Base-by-base conservation (phyloP, 1,284 basidiomycete species). In the Leucoagaricus sp. region DNA sequence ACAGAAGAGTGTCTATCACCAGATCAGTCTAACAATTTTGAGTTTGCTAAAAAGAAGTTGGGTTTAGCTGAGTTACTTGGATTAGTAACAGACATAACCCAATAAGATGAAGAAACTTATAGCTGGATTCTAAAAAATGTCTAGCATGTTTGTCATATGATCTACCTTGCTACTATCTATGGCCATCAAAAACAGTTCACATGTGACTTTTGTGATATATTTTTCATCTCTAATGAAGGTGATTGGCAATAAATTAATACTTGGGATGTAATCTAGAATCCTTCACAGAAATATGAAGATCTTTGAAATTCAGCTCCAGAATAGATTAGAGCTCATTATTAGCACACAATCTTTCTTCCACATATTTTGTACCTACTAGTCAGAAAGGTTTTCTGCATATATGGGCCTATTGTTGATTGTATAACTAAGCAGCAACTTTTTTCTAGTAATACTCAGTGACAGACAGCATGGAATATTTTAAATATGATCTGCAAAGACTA, bases 91-190 rank as follows among this genome's bases (percentile, higher is more conserved):
- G 17, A 17, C 25, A 10, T 15, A 17, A 33, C 21, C 4, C 9
- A 36, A 36, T 48, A 33, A 47, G 38, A 38, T 25, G 7, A 21
- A 1, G 45, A 38, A 1, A 50, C 64, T 17, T 50, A 59, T 9
- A 65, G 63, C 44, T n/a, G n/a, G n/a, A n/a, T n/a, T n/a, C n/a
- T n/a, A n/a, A n/a, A n/a, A n/a, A n/a, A n/a, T n/a, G n/a, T 56
- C 15, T 69, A 60, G 36, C 68, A 70, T 61, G 44, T 69, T 0
- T 63, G 69, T 38, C 49, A 70, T 28, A 66, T 65, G 61, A 49
- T 71, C 13, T 60, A 61, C 13, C 67, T 69, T 25, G 58, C 66
- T 4, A 17, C 50, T 0, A 34, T 34, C 2, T 68, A 71, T 62
- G 67, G 64, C 0, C 58, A 69, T 1, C 58, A 57, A 0, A 23